A percentile compares a stretch with the other conserved stretches of the same genome.
phyloP scores from a whole-genome alignment of 139 green algal species.

The Micractinium sp. region DNA sequence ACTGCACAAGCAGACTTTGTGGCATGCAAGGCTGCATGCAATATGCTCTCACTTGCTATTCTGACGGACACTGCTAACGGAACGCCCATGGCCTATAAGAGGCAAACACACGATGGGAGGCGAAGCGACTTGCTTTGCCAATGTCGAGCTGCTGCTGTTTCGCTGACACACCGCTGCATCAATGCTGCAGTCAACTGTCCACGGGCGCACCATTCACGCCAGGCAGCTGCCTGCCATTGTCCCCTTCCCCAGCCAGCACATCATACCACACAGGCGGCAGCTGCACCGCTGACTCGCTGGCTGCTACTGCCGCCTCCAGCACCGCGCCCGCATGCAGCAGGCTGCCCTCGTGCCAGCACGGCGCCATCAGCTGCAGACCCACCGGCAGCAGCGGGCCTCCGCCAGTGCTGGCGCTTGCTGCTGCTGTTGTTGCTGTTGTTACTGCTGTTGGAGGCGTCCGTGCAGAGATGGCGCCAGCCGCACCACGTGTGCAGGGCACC shows the following conservation, averaged over 20 bases:
- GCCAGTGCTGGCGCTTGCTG: background rate
- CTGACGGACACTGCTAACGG: too few species aligned
- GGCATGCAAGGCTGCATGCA: too few species aligned
- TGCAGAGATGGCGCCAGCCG: constrained; percentile 8
- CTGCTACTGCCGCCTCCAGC: constrained; percentile 49
- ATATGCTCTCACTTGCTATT: too few species aligned
- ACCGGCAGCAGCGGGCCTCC: constrained; percentile 47
- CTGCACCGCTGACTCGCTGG: background rate
- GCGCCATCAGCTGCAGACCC: constrained; percentile 83
- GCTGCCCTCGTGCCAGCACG: constrained; percentile 65
- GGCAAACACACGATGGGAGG: too few species aligned
- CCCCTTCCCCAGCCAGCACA: background rate
- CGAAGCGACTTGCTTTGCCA: too few species aligned
- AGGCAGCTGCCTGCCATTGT: too few species aligned
- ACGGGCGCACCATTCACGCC: background rate
- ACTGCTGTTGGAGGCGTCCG: background rate
- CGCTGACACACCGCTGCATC: too few species aligned
- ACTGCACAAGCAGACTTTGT: too few species aligned
- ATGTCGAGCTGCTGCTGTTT: too few species aligned
- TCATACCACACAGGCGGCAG: constrained; percentile 37
- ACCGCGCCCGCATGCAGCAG: constrained; percentile 61
- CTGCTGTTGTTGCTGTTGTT: background rate
- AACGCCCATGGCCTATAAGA: too few species aligned
- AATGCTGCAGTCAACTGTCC: too few species aligned
- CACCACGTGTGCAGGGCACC: constrained; percentile 14